Evolutionary conservation across 768 basidiomycete species (phyloP), one percentile per base, ranked within the genome.

Genomic region (Cystobasidium ongulense): DNA sequence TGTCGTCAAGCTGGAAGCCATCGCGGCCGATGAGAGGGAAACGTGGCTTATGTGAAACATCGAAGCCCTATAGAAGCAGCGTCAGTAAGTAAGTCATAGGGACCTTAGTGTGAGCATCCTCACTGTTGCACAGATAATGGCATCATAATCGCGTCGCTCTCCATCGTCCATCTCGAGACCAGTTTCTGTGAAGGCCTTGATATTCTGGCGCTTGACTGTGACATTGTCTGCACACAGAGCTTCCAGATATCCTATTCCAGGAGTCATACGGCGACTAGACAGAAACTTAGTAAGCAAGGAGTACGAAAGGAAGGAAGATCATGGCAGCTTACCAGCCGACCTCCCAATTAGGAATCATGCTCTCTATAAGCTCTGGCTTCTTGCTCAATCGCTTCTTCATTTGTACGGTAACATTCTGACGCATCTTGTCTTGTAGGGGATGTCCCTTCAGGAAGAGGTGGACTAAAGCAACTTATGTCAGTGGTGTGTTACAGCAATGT

Each of bases 21-120:
- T 71, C 43, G 15, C 74, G 66, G 29, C 74, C 74, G 38, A 75
- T 63, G 21, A 75, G 23, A 13, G 72, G 72, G 41, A 71, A 75
- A 35, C 68, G 66, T 21, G 74, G 46, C n/a, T 38, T 21, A 43
- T 41, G 39, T 5, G 66, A 70, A 11, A 73, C 72, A 31, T 73
- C 72, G 72, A 65, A 66, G 2, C 73, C 73, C 68, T 71, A 31
- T 71, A 23, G 17, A 61, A 33, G 18, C 10, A 64, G 57, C 41
- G 23, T 57, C 31, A 36, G 54, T 62, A 5, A 31, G 11, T 27
- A 57, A 29, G 1, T 23, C 25, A 11, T 29, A 15, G 1, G 25
- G 59, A 7, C 31, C 18, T 10, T 3, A 8, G 29, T 2, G 5
- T 31, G 25, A 39, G 33, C 17, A 41, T 15, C 5, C 61, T 63